A percentile compares a stretch with the other conserved stretches of the same genome.
Evolutionary conservation across 768 basidiomycete species (phyloP).

Genomic region (Dioszegia aurantiaca): DNA sequence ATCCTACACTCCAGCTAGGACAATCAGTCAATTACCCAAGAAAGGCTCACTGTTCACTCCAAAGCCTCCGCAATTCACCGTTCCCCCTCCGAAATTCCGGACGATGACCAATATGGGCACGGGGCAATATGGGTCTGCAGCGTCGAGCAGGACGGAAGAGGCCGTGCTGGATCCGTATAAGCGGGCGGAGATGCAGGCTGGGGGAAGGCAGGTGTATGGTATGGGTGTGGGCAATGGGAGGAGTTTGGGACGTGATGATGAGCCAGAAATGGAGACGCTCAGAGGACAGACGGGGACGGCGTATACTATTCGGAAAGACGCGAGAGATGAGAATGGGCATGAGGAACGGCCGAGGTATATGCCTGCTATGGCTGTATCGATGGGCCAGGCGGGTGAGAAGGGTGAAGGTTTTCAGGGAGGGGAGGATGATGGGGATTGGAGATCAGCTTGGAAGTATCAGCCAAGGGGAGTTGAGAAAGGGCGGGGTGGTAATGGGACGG

Average conservation of each 20-base stretch:
- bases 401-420: neutral
- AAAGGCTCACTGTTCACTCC: neutral
- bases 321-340: neutral
- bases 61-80: neutral
- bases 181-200: too few species aligned
- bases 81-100: conserved; percentile 7
- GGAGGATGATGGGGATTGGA: neutral
- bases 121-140: neutral
- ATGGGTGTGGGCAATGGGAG: too few species aligned
- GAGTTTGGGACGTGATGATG: too few species aligned
- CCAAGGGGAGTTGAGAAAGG: neutral
- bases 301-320: neutral
- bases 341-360: conserved; percentile 7
- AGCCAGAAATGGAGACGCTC: neutral
- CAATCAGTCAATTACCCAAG: neutral
- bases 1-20: neutral
- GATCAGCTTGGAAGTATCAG: neutral
- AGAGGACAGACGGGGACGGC: neutral
- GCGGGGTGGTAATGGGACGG: neutral
- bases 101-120: neutral
- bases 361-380: conserved; percentile 5
- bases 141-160: neutral
- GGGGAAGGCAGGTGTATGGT: neutral
- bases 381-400: neutral
- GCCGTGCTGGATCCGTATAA: conserved; percentile 3